phyloP scores from a whole-genome alignment of 208 protist genomes.

The Trypanosoma mega region DNA sequence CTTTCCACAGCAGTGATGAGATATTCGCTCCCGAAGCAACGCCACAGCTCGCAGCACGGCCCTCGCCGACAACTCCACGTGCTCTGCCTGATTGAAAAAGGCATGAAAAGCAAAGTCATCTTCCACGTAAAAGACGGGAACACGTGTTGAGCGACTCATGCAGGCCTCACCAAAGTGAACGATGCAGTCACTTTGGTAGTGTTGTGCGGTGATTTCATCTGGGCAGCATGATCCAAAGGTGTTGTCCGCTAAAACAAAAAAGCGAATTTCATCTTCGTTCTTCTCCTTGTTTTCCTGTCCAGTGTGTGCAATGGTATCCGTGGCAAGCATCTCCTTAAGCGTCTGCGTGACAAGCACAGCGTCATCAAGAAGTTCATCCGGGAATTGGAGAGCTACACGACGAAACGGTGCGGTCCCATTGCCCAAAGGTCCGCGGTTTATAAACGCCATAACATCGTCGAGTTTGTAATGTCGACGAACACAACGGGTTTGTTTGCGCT shows the following conservation, averaged over 20 bases:
- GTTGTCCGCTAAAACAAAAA: slow-evolving; percentile 89
- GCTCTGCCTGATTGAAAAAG: slow-evolving; percentile 1
- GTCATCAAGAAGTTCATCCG: slow-evolving; percentile 81
- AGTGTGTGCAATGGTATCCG: slow-evolving; percentile 22
- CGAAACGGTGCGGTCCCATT: slow-evolving; percentile 19
- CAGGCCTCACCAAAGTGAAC: slow-evolving; percentile 92
- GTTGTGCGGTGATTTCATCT: slow-evolving; percentile 89
- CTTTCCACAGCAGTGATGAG: not conserved
- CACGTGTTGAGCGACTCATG: slow-evolving; percentile 74
- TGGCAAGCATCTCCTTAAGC: slow-evolving; percentile 41
- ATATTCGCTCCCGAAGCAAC: slow-evolving; percentile 4
- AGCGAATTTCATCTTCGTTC: slow-evolving; percentile 23
- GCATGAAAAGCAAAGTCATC: slow-evolving; percentile 41
- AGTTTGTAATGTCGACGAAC: slow-evolving; percentile 26
- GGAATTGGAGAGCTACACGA: slow-evolving; percentile 86
- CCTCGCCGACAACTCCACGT: slow-evolving; percentile 20
- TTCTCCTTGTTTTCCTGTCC: not conserved
- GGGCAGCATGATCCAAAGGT: slow-evolving; percentile 92
- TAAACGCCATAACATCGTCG: slow-evolving; percentile 29
- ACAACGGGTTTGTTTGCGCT: slow-evolving; percentile 5
- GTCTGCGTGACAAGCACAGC: slow-evolving; percentile 51
- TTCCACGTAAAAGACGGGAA: slow-evolving; percentile 82
- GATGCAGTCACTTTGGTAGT: slow-evolving; percentile 81
- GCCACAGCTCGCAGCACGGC: slow-evolving; percentile 28
- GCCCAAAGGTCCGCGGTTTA: slow-evolving; percentile 29